Percentiles rank a stretch among this genome's conserved stretches.
phyloP scores from a whole-genome alignment of 2,329 filamentous ascomycete genomes.

The Xenoacremonium recifei region DNA sequence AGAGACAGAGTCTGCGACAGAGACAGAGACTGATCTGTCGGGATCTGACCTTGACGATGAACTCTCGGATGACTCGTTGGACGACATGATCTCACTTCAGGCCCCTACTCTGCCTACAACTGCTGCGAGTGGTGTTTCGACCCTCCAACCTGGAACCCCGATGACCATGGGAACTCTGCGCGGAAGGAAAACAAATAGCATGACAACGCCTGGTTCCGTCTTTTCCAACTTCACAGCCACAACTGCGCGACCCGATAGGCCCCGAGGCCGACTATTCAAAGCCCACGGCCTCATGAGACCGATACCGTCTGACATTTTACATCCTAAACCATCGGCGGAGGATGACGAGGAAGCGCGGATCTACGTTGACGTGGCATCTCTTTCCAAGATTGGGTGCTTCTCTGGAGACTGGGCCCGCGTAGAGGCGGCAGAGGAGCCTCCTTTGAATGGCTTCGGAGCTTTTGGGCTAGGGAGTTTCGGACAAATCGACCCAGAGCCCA shows the following conservation, averaged over 20 bases:
- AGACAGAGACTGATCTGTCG: conserved; percentile 63
- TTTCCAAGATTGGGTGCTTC: conserved; percentile 92
- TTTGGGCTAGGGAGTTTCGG: conserved; percentile 67
- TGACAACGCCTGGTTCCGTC: conserved; percentile 81
- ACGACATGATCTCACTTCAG: conserved; percentile 89
- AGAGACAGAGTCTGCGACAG: conserved; percentile 57
- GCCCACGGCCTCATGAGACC: conserved; percentile 70
- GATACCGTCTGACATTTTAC: conserved; percentile 75
- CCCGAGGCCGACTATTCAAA: conserved; percentile 78
- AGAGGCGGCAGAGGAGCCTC: conserved; percentile 74
- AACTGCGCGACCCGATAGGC: conserved; percentile 71
- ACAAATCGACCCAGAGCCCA: conserved; percentile 52
- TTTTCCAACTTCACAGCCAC: conserved; percentile 86
- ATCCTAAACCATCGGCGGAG: conserved; percentile 72
- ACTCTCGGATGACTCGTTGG: conserved; percentile 85
- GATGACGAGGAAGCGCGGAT: conserved; percentile 89
- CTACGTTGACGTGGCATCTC: conserved; percentile 82
- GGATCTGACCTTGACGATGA: conserved; percentile 67
- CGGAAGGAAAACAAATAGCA: conserved; percentile 65
- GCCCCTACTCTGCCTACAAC: conserved; percentile 77
- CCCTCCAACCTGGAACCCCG: conserved; percentile 77
- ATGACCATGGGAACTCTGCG: conserved; percentile 62
- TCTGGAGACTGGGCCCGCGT: conserved; percentile 95
- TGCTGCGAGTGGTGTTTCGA: conserved; percentile 75
- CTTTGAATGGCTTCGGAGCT: conserved; percentile 61